phyloP scores from a whole-genome alignment of 2,329 filamentous ascomycete genomes.

The Penicillium hesseltinei region DNA sequence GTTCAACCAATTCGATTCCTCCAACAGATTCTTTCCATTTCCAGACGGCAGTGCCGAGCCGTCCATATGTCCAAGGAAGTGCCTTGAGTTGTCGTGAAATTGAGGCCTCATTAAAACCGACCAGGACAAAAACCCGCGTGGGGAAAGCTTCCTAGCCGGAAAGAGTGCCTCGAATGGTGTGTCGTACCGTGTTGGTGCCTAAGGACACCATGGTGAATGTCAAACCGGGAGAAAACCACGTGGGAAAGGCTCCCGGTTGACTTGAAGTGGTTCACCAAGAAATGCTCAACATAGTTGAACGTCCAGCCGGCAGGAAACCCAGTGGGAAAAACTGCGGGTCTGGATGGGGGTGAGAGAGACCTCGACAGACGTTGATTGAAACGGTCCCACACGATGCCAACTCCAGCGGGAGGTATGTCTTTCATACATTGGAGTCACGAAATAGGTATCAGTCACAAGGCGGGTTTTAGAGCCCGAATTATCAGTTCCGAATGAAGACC shows the following conservation, averaged over 20 bases:
- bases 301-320: background rate
- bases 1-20: background rate
- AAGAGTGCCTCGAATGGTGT: background rate
- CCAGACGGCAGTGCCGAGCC: background rate
- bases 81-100: background rate
- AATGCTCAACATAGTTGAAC: background rate
- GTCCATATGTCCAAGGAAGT: background rate
- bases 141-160: background rate
- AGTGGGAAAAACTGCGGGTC: background rate
- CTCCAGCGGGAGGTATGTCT: background rate
- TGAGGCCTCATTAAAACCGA: slow-evolving; percentile 4
- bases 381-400: background rate
- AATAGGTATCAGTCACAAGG: background rate
- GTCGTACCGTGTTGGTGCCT: background rate
- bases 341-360: slow-evolving; percentile 2
- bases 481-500: background rate
- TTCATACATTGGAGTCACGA: background rate
- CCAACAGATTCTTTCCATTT: background rate
- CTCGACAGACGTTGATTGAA: background rate
- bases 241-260: background rate
- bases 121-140: background rate
- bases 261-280: background rate
- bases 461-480: background rate
- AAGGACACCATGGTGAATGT: background rate
- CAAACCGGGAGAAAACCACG: background rate